A percentile compares a stretch with the other conserved stretches of the same genome.
These are phyloP conservation scores for Torulaspora quercuum DNA, from an alignment of 805 yeast genomes.

Conservation along the genomic window DNA sequence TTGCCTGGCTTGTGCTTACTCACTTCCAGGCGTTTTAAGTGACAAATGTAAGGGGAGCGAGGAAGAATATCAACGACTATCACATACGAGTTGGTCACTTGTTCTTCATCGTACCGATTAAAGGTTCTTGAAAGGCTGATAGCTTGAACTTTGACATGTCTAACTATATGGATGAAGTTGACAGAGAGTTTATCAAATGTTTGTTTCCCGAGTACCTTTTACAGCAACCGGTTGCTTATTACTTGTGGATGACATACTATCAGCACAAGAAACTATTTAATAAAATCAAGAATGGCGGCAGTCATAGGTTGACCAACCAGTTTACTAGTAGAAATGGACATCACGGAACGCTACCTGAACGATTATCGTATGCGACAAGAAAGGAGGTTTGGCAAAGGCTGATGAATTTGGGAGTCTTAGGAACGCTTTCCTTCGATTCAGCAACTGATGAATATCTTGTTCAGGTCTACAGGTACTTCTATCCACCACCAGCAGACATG, in stretches of 20 bases:
- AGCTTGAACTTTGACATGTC: too few relatives aligned
- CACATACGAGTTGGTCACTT: too few relatives aligned
- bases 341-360: constrained; percentile 8
- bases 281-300: constrained; percentile 18
- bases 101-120: too few relatives aligned
- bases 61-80: too few relatives aligned
- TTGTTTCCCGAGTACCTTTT: constrained; percentile 33
- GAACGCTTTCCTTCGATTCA: constrained; percentile 33
- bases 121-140: too few relatives aligned
- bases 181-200: constrained; percentile 26
- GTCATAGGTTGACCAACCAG: constrained; percentile 5
- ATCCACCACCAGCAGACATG: constrained; percentile 17
- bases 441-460: constrained; percentile 32
- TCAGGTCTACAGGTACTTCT: constrained; percentile 34
- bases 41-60: too few relatives aligned
- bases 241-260: constrained; percentile 28
- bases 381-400: constrained; percentile 36
- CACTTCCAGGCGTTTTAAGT: too few relatives aligned
- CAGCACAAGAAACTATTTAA: constrained; percentile 29
- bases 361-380: constrained; percentile 20
- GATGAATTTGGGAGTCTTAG: constrained; percentile 33
- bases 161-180: constrained; percentile 28
- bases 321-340: constrained; percentile 4
- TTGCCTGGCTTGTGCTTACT: too few relatives aligned
- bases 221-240: constrained; percentile 35